phyloP scores from a whole-genome alignment of 2,329 filamentous ascomycete species.

The Colletotrichum sp. region DNA sequence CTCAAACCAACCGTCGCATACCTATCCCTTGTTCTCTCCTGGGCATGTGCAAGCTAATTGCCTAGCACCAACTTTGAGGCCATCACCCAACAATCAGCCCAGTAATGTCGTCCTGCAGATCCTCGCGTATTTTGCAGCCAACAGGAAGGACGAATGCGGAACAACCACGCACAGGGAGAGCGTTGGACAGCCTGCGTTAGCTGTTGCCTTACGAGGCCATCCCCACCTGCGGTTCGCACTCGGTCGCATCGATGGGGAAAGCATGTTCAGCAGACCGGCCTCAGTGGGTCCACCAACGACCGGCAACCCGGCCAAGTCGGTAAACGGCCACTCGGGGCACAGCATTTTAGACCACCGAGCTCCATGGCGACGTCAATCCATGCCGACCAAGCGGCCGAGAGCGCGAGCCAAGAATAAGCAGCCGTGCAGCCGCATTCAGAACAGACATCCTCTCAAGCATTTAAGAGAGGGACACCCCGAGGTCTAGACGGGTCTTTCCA shows the following conservation, averaged over 20 bases:
- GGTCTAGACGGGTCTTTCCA: not conserved
- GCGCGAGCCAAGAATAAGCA: constrained; percentile 2
- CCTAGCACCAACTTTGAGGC: constrained; percentile 4
- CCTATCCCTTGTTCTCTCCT: not conserved
- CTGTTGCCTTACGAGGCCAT: constrained; percentile 21
- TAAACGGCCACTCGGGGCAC: constrained; percentile 19
- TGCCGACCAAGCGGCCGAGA: constrained; percentile 16
- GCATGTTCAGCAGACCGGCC: constrained; percentile 8
- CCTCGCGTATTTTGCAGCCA: constrained; percentile 8
- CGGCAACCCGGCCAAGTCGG: constrained; percentile 18
- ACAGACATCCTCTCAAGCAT: not conserved
- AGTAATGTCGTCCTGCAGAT: constrained; percentile 8
- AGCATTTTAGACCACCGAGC: constrained; percentile 16
- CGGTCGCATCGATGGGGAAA: constrained; percentile 1
- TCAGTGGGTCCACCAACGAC: constrained; percentile 7
- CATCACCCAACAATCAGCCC: constrained; percentile 7
- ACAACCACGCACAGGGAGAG: not conserved
- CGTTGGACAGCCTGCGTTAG: not conserved
- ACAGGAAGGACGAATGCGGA: not conserved
- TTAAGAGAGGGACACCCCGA: constrained; percentile 1
- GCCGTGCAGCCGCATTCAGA: constrained; percentile 13
- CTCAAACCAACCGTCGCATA: not conserved
- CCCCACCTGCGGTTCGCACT: not conserved
- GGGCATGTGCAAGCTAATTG: not conserved
- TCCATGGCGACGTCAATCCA: constrained; percentile 14